phyloP scores from a whole-genome alignment of 768 basidiomycete genomes.

The Boletus vermiculosoides region DNA sequence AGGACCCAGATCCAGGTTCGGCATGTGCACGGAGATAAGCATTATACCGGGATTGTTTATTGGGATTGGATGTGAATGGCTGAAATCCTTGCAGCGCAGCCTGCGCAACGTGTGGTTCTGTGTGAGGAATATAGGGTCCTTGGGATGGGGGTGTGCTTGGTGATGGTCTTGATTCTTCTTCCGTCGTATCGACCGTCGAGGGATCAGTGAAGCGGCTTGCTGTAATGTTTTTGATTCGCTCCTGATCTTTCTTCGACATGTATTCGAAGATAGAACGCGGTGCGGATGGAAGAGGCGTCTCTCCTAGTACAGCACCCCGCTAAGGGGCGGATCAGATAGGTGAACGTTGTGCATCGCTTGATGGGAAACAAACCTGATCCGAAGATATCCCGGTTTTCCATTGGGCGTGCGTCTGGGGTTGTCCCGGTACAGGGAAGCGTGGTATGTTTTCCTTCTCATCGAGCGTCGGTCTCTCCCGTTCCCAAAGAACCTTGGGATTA shows the following conservation, averaged over 20 bases:
- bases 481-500: slow-evolving; percentile 78
- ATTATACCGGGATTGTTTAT: slow-evolving; percentile 83
- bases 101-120: slow-evolving; percentile 77
- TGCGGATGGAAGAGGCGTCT: slow-evolving; percentile 64
- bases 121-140: slow-evolving; percentile 49
- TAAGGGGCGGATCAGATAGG: slow-evolving; percentile 32
- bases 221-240: slow-evolving; percentile 69
- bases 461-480: slow-evolving; percentile 38
- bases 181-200: slow-evolving; percentile 28
- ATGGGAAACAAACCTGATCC: slow-evolving; percentile 56
- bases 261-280: slow-evolving; percentile 91
- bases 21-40: slow-evolving; percentile 79
- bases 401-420: slow-evolving; percentile 39
- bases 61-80: slow-evolving; percentile 74
- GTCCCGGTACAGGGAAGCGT: slow-evolving; percentile 20
- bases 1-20: slow-evolving; percentile 38
- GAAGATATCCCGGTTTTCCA: slow-evolving; percentile 66
- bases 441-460: slow-evolving; percentile 46
- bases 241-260: slow-evolving; percentile 88
- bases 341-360: neutral
- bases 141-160: slow-evolving; percentile 20
- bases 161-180: slow-evolving; percentile 22
- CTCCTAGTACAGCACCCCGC: slow-evolving; percentile 84
- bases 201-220: slow-evolving; percentile 28
- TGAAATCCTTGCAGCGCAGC: slow-evolving; percentile 88